These are phyloP conservation scores for Sophora flavescens DNA, from an alignment of 306 rosid species.

Conservation along the genomic window DNA sequence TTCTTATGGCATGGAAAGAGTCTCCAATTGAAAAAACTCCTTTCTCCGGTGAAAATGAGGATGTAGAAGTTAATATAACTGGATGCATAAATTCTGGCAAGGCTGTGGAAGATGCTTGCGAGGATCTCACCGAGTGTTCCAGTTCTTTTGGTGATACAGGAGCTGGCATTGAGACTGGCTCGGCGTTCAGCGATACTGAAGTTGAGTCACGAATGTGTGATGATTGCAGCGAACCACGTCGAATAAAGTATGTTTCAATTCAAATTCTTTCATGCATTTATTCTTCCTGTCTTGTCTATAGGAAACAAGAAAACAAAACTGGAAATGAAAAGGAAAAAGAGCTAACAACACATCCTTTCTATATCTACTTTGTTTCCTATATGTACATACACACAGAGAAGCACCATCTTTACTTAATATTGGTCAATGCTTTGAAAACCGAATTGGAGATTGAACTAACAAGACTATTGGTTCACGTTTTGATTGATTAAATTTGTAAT, in stretches of 20 bases:
- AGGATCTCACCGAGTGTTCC: constrained; percentile 53
- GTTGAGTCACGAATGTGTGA: constrained; percentile 59
- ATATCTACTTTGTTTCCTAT: too few species aligned
- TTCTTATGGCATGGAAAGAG: constrained; percentile 36
- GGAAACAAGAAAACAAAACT: constrained; percentile 4
- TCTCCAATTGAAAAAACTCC: constrained; percentile 37
- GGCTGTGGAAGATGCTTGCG: constrained; percentile 51
- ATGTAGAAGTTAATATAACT: constrained; percentile 64
- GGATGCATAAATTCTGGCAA: constrained; percentile 46
- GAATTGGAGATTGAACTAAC: too few species aligned
- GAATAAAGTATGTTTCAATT: constrained; percentile 59
- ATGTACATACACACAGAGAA: not conserved
- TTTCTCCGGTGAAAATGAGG: constrained; percentile 49
- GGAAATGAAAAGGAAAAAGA: not conserved
- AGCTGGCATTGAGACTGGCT: constrained; percentile 55
- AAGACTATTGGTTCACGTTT: too few species aligned
- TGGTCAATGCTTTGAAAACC: not conserved
- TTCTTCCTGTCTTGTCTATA: constrained; percentile 18
- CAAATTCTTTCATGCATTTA: not conserved
- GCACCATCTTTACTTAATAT: not conserved
- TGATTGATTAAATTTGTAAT: too few species aligned
- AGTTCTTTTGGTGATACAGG: constrained; percentile 83
- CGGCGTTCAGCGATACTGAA: constrained; percentile 58
- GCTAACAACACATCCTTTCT: not conserved
- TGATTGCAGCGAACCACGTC: constrained; percentile 51